Percentiles rank a stretch among this genome's conserved stretches.
Evolutionary conservation across 2,329 filamentous ascomycete species (phyloP).

Genomic region (Rutstroemia sp.): DNA sequence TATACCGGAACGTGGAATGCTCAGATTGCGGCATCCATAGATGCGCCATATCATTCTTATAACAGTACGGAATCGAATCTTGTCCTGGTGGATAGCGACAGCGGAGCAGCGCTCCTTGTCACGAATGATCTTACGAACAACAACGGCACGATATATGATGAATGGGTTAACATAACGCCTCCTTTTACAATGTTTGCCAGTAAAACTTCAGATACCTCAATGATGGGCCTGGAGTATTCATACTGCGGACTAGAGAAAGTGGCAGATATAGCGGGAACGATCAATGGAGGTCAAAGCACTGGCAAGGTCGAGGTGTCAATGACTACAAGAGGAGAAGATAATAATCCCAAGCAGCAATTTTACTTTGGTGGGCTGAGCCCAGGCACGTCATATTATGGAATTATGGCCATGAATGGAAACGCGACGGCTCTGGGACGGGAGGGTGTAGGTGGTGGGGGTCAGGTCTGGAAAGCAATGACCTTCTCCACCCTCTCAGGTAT

Average conservation of each 20-base stretch:
- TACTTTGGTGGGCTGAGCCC: conserved; percentile 69
- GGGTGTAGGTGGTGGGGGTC: conserved; percentile 63
- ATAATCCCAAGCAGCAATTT: conserved; percentile 79
- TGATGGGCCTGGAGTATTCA: conserved; percentile 68
- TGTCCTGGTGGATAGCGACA: conserved; percentile 80
- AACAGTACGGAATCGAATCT: conserved; percentile 41
- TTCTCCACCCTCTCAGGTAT: conserved; percentile 74
- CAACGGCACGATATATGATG: conserved; percentile 40
- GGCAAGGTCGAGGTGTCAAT: conserved; percentile 51
- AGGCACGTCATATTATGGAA: conserved; percentile 64
- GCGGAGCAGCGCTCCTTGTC: conserved; percentile 67
- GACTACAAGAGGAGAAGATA: conserved; percentile 58
- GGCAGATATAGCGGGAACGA: conserved; percentile 54
- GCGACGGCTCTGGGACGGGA: conserved; percentile 46
- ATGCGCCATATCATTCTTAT: conserved; percentile 66
- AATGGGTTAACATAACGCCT: conserved; percentile 48
- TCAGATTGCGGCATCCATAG: conserved; percentile 74
- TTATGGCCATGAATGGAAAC: conserved; percentile 57
- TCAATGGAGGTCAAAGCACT: conserved; percentile 38
- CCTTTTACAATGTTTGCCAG: conserved; percentile 76
- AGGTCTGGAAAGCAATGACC: conserved; percentile 62
- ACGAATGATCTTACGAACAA: conserved; percentile 63
- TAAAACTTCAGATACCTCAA: conserved; percentile 48
- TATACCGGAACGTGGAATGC: conserved; percentile 65
- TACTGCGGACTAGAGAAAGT: conserved; percentile 70